These are phyloP conservation scores for Syncephalastrum monosporum DNA, from an alignment of 371 early-diverging fungal species.

Conservation along the genomic window DNA sequence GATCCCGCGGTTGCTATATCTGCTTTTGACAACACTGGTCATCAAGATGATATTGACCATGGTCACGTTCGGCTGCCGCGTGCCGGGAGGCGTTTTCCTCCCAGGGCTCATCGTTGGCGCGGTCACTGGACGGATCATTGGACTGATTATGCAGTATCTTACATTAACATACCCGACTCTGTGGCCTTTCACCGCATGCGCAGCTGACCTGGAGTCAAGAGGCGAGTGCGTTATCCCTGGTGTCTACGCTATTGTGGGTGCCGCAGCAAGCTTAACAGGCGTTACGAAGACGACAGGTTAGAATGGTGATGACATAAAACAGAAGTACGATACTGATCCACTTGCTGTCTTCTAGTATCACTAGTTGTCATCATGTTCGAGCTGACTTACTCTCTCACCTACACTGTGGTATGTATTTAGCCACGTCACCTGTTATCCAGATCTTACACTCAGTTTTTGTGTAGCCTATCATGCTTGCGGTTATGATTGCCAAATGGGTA, in stretches of 20 bases:
- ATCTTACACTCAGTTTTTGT: background rate
- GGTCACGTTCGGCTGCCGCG: slow-evolving; percentile 79
- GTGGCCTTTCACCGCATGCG: slow-evolving; percentile 67
- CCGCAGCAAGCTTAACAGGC: slow-evolving; percentile 89
- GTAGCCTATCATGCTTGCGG: slow-evolving; percentile 89
- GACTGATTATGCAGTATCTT: slow-evolving; percentile 74
- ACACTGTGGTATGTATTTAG: slow-evolving; percentile 44
- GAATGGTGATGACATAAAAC: slow-evolving; percentile 1
- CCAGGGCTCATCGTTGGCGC: slow-evolving; percentile 94
- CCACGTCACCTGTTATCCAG: background rate
- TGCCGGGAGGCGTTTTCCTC: slow-evolving; percentile 92
- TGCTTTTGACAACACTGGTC: slow-evolving; percentile 62
- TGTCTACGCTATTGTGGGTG: slow-evolving; percentile 94
- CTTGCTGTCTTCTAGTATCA: slow-evolving; percentile 55
- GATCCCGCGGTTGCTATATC: slow-evolving; percentile 36
- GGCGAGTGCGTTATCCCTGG: slow-evolving; percentile 87
- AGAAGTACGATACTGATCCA: background rate
- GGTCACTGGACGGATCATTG: slow-evolving; percentile 86
- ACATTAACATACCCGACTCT: slow-evolving; percentile 54
- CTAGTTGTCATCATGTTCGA: slow-evolving; percentile 96
- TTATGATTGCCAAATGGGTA: slow-evolving; percentile 84
- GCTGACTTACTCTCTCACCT: slow-evolving; percentile 86
- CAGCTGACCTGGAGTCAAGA: slow-evolving; percentile 37
- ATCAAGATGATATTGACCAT: slow-evolving; percentile 68
- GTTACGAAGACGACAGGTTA: slow-evolving; percentile 88